Evolutionary conservation across 179 eudicot species (phyloP).

Genomic region (Drosera spatulata): DNA sequence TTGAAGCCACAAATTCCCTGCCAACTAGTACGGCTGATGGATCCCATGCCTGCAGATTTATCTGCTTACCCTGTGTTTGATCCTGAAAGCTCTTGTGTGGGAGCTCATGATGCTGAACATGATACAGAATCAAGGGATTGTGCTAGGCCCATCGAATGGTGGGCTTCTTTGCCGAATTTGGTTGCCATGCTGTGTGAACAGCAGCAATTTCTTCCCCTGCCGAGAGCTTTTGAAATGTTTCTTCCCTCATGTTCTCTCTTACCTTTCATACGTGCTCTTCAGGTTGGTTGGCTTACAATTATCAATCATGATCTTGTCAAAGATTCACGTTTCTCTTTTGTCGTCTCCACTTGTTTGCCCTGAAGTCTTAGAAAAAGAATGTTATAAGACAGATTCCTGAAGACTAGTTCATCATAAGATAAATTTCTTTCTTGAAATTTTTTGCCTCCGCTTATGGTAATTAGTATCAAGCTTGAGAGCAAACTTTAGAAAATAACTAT

Average conservation of each 20-base stretch:
- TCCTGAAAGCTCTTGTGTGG: slow-evolving; percentile 23
- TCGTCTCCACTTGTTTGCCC: too few relatives aligned
- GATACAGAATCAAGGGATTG: slow-evolving; percentile 4
- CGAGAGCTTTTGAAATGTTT: slow-evolving; percentile 93
- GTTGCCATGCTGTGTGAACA: slow-evolving; percentile 86
- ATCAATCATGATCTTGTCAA: slow-evolving; percentile 1
- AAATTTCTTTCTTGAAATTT: too few relatives aligned
- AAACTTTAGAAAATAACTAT: background rate
- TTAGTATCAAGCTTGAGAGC: background rate
- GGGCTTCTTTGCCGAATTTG: slow-evolving; percentile 61
- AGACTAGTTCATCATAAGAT: too few relatives aligned
- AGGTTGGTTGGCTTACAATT: slow-evolving; percentile 40
- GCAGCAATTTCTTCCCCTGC: slow-evolving; percentile 72
- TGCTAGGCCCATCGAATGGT: slow-evolving; percentile 24
- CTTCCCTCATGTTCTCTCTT: slow-evolving; percentile 89
- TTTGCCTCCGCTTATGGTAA: too few relatives aligned
- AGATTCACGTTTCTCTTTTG: background rate
- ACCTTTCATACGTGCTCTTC: slow-evolving; percentile 94
- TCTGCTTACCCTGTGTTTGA: slow-evolving; percentile 16
- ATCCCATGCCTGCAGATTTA: slow-evolving; percentile 30
- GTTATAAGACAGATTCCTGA: too few relatives aligned
- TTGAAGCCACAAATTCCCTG: slow-evolving; percentile 63
- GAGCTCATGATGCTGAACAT: background rate
- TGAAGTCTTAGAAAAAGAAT: too few relatives aligned
- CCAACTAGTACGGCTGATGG: slow-evolving; percentile 48